Conservation (phyloP, 768 basidiomycete genomes). For the Kwoniella shandongensis region DNA sequence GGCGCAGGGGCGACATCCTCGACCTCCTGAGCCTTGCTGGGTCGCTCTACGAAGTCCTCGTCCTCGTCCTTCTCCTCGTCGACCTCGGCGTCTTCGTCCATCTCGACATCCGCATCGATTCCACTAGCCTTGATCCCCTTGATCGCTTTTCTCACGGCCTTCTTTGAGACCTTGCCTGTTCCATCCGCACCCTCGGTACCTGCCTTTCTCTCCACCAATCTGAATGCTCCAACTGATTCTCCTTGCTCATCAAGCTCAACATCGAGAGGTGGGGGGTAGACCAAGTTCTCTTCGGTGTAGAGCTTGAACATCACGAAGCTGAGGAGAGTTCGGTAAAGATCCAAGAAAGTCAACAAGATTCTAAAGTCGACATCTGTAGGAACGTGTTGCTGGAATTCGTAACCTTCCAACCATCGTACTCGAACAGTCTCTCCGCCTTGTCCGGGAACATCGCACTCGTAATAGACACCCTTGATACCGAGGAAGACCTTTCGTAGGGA, state of each 20-base stretch:
- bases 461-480: conserved; percentile 97
- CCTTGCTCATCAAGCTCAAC: conserved; percentile 73
- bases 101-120: conserved; percentile 36
- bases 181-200: conserved; percentile 49
- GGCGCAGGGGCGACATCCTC: conserved; percentile 57
- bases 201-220: conserved; percentile 61
- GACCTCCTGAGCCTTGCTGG: conserved; percentile 46
- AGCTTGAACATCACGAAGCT: conserved; percentile 97
- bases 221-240: conserved; percentile 89
- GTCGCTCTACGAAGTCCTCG: conserved; percentile 54
- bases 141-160: conserved; percentile 60
- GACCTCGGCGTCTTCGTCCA: conserved; percentile 38
- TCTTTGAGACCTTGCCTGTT: conserved; percentile 60
- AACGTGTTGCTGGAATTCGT: conserved; percentile 94
- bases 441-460: conserved; percentile 84
- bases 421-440: conserved; percentile 75
- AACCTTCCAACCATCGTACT: conserved; percentile 82
- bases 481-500: conserved; percentile 87
- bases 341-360: conserved; percentile 96
- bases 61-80: conserved; percentile 45
- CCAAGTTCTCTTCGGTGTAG: conserved; percentile 87
- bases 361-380: conserved; percentile 94
- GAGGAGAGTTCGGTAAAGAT: conserved; percentile 93
- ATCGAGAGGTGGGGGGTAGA: conserved; percentile 94
- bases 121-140: conserved; percentile 56